Evolutionary conservation across 768 basidiomycete genomes (phyloP).

Genomic region (Pholiota microspora): DNA sequence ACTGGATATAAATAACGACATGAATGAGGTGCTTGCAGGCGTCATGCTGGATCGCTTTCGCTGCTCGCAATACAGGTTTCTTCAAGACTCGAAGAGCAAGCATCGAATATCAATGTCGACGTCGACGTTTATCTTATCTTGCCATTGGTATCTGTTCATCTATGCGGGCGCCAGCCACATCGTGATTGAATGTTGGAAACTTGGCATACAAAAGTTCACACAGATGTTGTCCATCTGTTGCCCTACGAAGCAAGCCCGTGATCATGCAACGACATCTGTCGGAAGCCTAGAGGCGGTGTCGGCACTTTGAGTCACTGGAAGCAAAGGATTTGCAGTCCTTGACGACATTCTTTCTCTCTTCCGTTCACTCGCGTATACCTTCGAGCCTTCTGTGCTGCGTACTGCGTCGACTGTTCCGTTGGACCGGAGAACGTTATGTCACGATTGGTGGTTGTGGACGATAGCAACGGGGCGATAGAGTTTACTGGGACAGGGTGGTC

Average conservation of each 20-base stretch:
- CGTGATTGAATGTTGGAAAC: background rate
- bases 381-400: too few relatives aligned
- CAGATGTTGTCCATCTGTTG: background rate
- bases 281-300: background rate
- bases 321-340: background rate
- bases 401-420: background rate
- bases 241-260: background rate
- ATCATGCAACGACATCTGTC: background rate
- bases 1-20: background rate
- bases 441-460: conserved; percentile 1
- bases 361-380: background rate
- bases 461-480: background rate
- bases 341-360: background rate
- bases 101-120: too few relatives aligned
- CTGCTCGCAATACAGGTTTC: too few relatives aligned
- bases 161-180: too few relatives aligned
- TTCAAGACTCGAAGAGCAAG: too few relatives aligned
- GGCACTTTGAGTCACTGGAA: background rate
- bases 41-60: too few relatives aligned
- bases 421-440: background rate
- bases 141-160: too few relatives aligned
- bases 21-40: background rate
- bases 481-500: background rate
- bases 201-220: background rate
- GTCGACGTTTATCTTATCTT: too few relatives aligned